A percentile compares a stretch with the other conserved stretches of the same genome.
phyloP scores from a whole-genome alignment of 2,329 filamentous ascomycete genomes.

The Cadophora malorum region DNA sequence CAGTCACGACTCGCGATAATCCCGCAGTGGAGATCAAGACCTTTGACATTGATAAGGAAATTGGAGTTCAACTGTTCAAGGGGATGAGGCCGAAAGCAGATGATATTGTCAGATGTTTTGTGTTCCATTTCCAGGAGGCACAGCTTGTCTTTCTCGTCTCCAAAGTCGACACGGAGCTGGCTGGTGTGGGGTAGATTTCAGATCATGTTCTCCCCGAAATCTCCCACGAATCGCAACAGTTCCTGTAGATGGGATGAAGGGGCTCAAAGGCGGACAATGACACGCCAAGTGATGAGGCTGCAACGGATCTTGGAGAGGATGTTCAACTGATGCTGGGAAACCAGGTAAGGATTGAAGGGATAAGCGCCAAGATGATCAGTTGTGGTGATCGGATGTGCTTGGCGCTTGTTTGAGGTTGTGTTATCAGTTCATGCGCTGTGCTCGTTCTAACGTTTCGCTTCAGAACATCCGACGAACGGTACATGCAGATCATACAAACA shows the following conservation, averaged over 20 bases:
- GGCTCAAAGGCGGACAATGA: not conserved
- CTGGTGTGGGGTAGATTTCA: not conserved
- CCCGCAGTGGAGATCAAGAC: not conserved
- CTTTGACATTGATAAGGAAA: not conserved
- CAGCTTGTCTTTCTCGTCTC: not conserved
- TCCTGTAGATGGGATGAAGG: not conserved
- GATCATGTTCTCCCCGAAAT: not conserved
- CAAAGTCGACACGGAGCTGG: not conserved
- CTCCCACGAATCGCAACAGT: not conserved
- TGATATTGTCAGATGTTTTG: not conserved
- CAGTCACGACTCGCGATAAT: not conserved
- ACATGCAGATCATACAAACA: slow-evolving; percentile 3
- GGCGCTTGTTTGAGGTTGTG: not conserved
- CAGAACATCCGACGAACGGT: not conserved
- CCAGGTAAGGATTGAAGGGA: slow-evolving; percentile 1
- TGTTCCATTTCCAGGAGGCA: not conserved
- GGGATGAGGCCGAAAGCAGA: not conserved
- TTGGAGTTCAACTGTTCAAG: not conserved
- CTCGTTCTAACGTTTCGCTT: not conserved
- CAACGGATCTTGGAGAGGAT: not conserved
- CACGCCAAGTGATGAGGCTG: slow-evolving; percentile 2
- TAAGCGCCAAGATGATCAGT: not conserved
- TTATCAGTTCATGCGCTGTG: not conserved
- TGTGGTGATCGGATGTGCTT: not conserved
- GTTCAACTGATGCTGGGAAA: not conserved